A percentile compares a stretch with the other conserved stretches of the same genome.
Evolutionary conservation across 257 asterid species (phyloP).

Genomic region (Solanum sparsipilum): DNA sequence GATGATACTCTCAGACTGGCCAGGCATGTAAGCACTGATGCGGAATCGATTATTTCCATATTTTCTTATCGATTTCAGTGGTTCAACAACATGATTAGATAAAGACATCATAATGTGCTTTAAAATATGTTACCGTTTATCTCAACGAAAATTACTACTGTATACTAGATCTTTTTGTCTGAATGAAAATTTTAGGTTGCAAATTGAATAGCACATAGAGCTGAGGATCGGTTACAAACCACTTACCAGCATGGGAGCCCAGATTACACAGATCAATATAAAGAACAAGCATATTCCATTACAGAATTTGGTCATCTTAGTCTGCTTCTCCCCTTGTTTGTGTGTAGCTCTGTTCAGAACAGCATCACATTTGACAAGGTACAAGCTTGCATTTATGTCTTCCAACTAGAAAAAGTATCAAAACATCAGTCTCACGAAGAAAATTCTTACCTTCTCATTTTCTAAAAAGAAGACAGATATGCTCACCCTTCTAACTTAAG

Average conservation of each 20-base stretch:
- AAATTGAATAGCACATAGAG: background rate
- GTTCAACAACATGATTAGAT: background rate
- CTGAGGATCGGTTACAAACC: background rate
- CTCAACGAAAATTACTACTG: background rate
- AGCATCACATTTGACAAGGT: constrained; percentile 92
- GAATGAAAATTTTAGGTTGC: background rate
- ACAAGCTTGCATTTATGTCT: constrained; percentile 97
- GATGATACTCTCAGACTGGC: background rate
- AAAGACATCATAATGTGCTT: background rate
- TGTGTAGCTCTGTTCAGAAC: constrained; percentile 84
- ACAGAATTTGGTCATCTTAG: constrained; percentile 91
- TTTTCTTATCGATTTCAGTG: background rate
- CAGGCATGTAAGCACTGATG: background rate
- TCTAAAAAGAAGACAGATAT: background rate
- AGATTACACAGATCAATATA: constrained; percentile 75
- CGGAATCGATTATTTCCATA: background rate
- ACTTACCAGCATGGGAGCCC: constrained; percentile 99
- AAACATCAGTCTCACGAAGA: constrained; percentile 9
- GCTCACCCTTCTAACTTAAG: background rate
- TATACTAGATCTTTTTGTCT: background rate
- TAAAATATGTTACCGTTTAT: background rate
- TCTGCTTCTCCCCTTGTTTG: constrained; percentile 86
- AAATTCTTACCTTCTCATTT: background rate
- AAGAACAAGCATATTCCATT: constrained; percentile 88
- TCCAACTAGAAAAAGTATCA: constrained; percentile 58